Evolutionary conservation across 2,329 filamentous ascomycete species (phyloP), one percentile per base, ranked within the genome.

Genomic region (Gnomoniopsis smithogilvyi): DNA sequence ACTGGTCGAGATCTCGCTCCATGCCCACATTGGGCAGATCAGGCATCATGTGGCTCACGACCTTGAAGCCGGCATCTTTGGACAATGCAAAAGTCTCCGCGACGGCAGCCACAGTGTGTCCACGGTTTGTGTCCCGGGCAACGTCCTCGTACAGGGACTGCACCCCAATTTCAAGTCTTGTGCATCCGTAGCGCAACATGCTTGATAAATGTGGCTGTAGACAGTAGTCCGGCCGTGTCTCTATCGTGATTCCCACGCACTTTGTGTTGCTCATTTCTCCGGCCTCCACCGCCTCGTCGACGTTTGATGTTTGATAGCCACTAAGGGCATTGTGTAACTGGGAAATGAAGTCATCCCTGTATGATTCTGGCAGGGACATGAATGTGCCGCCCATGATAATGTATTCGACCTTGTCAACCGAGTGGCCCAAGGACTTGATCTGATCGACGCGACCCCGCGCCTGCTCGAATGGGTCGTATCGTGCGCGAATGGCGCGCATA

Each of bases 361-460:
- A 99, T 24, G 89, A 87, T 68, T 92, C 87, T 10, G 94, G 83
- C 26, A 99, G 77, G 2, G 94, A 98, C 96, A 99, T 99, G 76
- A 99, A 99, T 0, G 95, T 99, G 65, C 95, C 95, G 61, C 95
- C 95, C 95, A 99, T 99, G 72, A 99, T 96, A 70, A 99, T 99
- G 74, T 98, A 99, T 78, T 99, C 95, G 24, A 99, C 95, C 74
- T 99, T 99, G 77, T 99, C 95, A 51, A 99, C 95, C 49, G 92
- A 96, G 74, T 99, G 95, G 0, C 95, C 95, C 0, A 99, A 82
- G 2, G 91, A 90, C 74, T 96, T 96, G 70, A 99, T 92, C 76
- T 99, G 95, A 68, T 99, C 96, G 6, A 99, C 94, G 66, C 95
- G 87, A 46, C 95, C 95, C 72, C 95, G 84, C 17, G 95, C 95